Evolutionary conservation across 768 basidiomycete genomes (phyloP), one percentile per base, ranked within the genome.

Genomic region (Lanmaoa rubissima): DNA sequence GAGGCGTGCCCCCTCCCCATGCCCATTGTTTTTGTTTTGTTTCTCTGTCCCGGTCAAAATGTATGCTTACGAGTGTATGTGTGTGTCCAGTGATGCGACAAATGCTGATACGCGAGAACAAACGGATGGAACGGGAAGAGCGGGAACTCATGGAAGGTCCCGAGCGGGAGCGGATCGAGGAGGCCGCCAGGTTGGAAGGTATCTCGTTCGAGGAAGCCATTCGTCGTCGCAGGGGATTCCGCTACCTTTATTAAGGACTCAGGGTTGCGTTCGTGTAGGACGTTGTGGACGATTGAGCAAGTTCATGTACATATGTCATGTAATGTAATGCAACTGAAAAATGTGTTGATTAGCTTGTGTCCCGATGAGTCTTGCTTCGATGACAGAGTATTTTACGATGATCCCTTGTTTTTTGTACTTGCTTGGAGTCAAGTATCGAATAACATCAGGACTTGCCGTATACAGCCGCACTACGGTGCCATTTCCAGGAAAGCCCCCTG

Each of bases 131-230:
- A 47, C 73, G 54, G 26, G 78, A 79, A 46, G 83, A 85, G 62
- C 70, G 72, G 45, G 65, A 68, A 1, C 73, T 75, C 13, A 68
- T 82, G 65, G 65, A 77, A 49, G 78, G 72, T 17, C 78, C 81
- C 4, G 69, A 79, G 55, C 73, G 77, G 38, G 67, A 75, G 32
- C 78, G 84, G 46, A 78, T 85, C 44, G 79, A 80, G 58, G 82
- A 83, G 51, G 84, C 83, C 1, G 85, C 84, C 2, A 73, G 74
- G 59, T 64, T 86, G 46, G 84, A 86, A 62, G 83, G 83, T 3
- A 76, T 87, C 26, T 78, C 79, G 4, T 78, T 84, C 56, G 81
- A 84, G 32, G 79, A 86, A 60, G 86, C 84, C 4, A 69, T 85
- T 64, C 77, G 78, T 58, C 76, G 76, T 60, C 77, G 79, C 61